Evolutionary conservation across 805 yeast genomes (phyloP), one percentile per base, ranked within the genome.

Genomic region (Yarrowia keelungensis): DNA sequence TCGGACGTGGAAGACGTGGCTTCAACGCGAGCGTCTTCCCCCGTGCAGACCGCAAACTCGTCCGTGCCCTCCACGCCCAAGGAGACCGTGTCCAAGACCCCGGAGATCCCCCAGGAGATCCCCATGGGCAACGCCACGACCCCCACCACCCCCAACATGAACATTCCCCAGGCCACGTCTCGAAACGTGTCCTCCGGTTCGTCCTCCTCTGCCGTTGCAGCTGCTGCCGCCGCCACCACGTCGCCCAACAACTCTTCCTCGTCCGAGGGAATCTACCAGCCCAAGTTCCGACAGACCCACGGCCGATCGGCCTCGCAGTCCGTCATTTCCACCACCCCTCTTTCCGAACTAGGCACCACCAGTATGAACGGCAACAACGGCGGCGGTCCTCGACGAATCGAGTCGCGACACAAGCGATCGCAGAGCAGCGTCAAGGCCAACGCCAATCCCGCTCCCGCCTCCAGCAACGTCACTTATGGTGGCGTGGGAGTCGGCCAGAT

Each of bases 311-410:
- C 42, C 19, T 59, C 65, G 35, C 65, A 59, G 51, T 59, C 65
- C 32, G 65, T 59, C 65, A 59, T 59, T 14, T 62, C 67, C 22
- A 62, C 67, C 26, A 47, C 54, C 3, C 67, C 67, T 19, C 67
- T 62, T 39, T 62, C 67, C 36, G 65, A 59, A 59, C 51, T 59
- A 10, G 51, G 51, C 51, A 59, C 45, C 51, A 35, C 51, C 51
- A 59, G 65, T 36, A 59, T 59, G 65, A 59, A 59, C 38, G 65
- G 65, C 41, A 59, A 59, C 51, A 59, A 59, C 46, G 65, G 65
- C 65, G 51, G 65, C n/a, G 65, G 65, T 12, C 65, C 65, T 8
- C 26, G 65, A 45, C 50, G 65, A n/a, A 59, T 59, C 46, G 65
- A 59, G 51, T 59, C 65, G 42, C 32, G 65, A 5, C 65, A 59